Percentiles rank a stretch among this genome's conserved stretches.
Conservation (phyloP, 169 alveolate genomes). For the Cryptosporidium tyzzeri region DNA sequence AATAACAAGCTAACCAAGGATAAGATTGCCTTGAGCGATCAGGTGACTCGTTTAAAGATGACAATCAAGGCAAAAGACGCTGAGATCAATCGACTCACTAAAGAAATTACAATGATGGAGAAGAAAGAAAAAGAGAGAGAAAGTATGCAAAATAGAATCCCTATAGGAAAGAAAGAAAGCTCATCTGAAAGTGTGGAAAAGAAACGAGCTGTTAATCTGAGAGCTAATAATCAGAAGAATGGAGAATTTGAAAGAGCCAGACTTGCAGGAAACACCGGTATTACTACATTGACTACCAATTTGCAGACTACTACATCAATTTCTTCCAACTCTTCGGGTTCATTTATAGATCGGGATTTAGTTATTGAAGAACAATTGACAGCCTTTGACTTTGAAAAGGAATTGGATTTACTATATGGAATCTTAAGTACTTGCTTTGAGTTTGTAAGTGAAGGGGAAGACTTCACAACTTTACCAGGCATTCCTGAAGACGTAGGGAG, state of each 20-base stretch:
- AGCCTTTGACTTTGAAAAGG: constrained; percentile 54
- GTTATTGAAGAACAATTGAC: constrained; percentile 22
- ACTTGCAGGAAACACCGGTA: not conserved
- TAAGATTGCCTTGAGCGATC: constrained; percentile 20
- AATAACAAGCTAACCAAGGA: constrained; percentile 36
- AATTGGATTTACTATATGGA: constrained; percentile 53
- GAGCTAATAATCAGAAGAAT: not conserved
- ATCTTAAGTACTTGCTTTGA: constrained; percentile 56
- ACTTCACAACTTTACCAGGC: constrained; percentile 37
- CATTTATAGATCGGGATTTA: constrained; percentile 21
- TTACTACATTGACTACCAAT: constrained; percentile 23
- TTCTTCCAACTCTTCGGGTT: constrained; percentile 25
- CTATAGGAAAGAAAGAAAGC: not conserved
- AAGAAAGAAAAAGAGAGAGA: constrained; percentile 32
- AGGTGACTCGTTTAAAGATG: constrained; percentile 51
- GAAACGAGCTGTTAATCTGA: not conserved
- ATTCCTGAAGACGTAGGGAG: constrained; percentile 19
- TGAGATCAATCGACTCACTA: constrained; percentile 49
- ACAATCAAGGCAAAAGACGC: constrained; percentile 50
- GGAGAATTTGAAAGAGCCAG: not conserved
- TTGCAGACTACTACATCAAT: constrained; percentile 33
- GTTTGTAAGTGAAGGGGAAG: not conserved
- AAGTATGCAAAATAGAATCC: not conserved
- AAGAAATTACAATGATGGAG: constrained; percentile 13
- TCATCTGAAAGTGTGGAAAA: not conserved